Evolutionary conservation across 2,329 filamentous ascomycete species (phyloP).

Genomic region (Plenodomus lindquistii): DNA sequence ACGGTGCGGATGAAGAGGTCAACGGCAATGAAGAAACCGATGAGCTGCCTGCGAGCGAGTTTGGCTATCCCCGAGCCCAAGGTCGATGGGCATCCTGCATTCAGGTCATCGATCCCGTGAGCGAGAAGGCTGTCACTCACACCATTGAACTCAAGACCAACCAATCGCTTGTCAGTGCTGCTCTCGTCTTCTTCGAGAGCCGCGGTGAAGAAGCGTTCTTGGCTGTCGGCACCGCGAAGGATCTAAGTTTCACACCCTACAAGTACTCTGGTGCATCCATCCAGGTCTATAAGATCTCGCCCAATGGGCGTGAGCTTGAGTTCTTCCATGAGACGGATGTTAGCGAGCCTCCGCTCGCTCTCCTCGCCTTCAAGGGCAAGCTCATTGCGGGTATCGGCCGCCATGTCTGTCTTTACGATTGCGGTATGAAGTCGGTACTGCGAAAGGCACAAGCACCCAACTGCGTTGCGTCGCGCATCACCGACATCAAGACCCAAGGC

Average conservation of each 20-base stretch:
- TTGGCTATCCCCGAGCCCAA: slow-evolving; percentile 82
- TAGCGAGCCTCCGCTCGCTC: slow-evolving; percentile 84
- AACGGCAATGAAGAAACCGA: slow-evolving; percentile 38
- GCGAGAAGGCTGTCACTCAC: slow-evolving; percentile 69
- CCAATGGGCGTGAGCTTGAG: slow-evolving; percentile 84
- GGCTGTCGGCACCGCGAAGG: slow-evolving; percentile 92
- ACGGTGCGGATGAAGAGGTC: slow-evolving; percentile 35
- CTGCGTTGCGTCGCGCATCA: slow-evolving; percentile 79
- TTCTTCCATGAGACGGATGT: slow-evolving; percentile 97
- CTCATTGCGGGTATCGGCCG: slow-evolving; percentile 84
- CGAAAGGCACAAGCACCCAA: slow-evolving; percentile 81
- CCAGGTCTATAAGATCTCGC: slow-evolving; percentile 87
- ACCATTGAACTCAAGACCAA: slow-evolving; percentile 85
- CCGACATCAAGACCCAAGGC: slow-evolving; percentile 85
- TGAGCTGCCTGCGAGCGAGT: slow-evolving; percentile 75
- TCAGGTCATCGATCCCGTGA: slow-evolving; percentile 82
- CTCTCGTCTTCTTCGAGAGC: slow-evolving; percentile 81
- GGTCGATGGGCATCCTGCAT: slow-evolving; percentile 97
- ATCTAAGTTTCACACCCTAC: slow-evolving; percentile 78
- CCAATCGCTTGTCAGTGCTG: slow-evolving; percentile 85
- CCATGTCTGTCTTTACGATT: slow-evolving; percentile 83
- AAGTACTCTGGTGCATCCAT: slow-evolving; percentile 77
- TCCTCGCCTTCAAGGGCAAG: slow-evolving; percentile 90
- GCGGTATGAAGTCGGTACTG: slow-evolving; percentile 89
- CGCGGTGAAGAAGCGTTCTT: slow-evolving; percentile 83